A percentile compares a stretch with the other conserved stretches of the same genome.
phyloP scores from a whole-genome alignment of 345 rosid species.

The Cardiospermum halicacabum region DNA sequence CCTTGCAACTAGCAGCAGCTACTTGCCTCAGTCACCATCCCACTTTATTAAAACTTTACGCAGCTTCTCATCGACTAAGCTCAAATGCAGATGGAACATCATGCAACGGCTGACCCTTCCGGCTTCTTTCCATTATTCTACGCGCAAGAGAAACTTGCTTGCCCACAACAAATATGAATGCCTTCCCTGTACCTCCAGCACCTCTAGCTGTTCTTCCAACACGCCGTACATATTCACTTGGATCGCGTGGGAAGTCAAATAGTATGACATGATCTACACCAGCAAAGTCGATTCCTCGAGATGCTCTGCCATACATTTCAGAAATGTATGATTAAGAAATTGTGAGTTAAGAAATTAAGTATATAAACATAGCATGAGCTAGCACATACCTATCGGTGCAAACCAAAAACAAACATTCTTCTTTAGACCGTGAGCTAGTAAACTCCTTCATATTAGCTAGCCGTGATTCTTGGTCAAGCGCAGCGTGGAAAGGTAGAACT shows the following conservation, averaged over 20 bases:
- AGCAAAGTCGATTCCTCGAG: constrained; percentile 77
- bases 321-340: constrained; percentile 1
- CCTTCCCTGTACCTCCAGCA: constrained; percentile 80
- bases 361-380: background rate
- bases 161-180: constrained; percentile 83
- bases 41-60: background rate
- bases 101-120: constrained; percentile 83
- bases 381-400: constrained; percentile 80
- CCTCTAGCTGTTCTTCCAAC: constrained; percentile 98
- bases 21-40: background rate
- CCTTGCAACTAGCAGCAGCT: background rate
- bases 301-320: constrained; percentile 54
- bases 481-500: constrained; percentile 85
- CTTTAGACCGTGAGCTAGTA: constrained; percentile 37
- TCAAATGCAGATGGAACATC: constrained; percentile 86
- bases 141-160: constrained; percentile 77
- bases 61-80: constrained; percentile 24
- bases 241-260: constrained; percentile 87
- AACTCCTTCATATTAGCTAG: constrained; percentile 76
- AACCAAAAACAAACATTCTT: constrained; percentile 56
- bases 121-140: constrained; percentile 70
- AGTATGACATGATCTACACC: constrained; percentile 84
- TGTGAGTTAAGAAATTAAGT: background rate
- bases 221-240: constrained; percentile 88
- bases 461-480: constrained; percentile 63